These are phyloP conservation scores for Xylaria nigripes DNA, from an alignment of 495 filamentous ascomycete species.

Conservation along the genomic window DNA sequence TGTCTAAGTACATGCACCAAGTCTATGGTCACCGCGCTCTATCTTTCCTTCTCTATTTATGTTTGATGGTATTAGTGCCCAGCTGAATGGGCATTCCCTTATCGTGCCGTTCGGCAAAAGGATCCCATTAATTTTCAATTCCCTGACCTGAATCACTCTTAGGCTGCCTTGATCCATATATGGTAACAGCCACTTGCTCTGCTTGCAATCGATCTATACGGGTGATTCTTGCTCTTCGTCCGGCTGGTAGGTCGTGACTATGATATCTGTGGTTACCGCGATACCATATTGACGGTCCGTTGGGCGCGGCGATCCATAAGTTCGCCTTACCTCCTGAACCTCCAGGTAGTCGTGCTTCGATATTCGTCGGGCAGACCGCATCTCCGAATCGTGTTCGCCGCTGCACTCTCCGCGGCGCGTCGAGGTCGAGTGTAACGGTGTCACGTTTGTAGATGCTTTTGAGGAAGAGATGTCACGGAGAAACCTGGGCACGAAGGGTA, in stretches of 20 bases:
- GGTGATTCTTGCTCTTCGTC: not conserved
- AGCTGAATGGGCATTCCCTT: not conserved
- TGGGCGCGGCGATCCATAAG: not conserved
- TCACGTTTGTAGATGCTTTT: not conserved
- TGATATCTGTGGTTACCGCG: not conserved
- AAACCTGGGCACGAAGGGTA: not conserved
- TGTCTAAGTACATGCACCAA: not conserved
- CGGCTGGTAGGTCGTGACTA: not conserved
- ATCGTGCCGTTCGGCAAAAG: not conserved
- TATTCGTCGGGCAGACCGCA: not conserved
- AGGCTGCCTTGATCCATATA: not conserved
- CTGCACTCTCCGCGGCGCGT: not conserved
- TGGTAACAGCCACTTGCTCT: not conserved
- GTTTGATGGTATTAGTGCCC: not conserved
- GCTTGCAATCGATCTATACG: no score
- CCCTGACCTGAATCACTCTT: not conserved
- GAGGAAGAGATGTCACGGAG: not conserved
- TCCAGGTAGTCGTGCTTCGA: not conserved
- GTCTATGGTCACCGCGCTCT: not conserved
- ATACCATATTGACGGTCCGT: not conserved
- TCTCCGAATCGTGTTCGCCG: not conserved
- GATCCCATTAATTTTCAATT: not conserved
- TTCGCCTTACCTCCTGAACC: not conserved
- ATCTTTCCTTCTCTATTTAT: not conserved
- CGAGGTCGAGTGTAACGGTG: not conserved